These are phyloP conservation scores for Gossypium raimondii DNA, from an alignment of 345 rosid species.

Conservation along the genomic window DNA sequence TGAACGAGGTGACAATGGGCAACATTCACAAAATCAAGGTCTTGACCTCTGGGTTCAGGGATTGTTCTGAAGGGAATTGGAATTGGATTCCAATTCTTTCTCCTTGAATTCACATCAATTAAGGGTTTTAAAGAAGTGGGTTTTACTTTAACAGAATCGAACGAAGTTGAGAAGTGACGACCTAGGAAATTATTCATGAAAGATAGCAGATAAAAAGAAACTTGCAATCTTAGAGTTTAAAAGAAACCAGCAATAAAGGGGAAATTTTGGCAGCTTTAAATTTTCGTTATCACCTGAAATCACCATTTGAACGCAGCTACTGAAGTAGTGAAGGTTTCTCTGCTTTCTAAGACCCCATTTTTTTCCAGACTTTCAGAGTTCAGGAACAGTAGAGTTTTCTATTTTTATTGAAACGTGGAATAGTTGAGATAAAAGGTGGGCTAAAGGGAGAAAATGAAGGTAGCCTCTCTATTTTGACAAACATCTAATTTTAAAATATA, in stretches of 20 bases:
- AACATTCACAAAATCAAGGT: slow-evolving; percentile 77
- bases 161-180: slow-evolving; percentile 32
- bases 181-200: slow-evolving; percentile 12
- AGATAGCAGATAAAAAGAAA: neutral
- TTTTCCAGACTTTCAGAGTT: neutral
- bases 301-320: neutral
- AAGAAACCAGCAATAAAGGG: neutral
- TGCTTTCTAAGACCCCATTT: neutral
- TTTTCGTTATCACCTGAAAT: slow-evolving; percentile 5
- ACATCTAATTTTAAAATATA: too few relatives aligned
- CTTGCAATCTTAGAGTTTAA: neutral
- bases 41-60: slow-evolving; percentile 67
- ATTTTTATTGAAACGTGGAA: too few relatives aligned
- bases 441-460: too few relatives aligned
- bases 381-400: neutral
- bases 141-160: slow-evolving; percentile 11
- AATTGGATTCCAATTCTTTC: slow-evolving; percentile 30
- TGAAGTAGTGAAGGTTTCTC: neutral
- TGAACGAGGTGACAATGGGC: slow-evolving; percentile 79
- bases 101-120: slow-evolving; percentile 4
- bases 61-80: slow-evolving; percentile 66
- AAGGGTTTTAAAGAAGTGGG: neutral
- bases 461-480: too few relatives aligned
- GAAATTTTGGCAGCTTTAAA: neutral
- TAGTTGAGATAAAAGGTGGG: too few relatives aligned